These are phyloP conservation scores for Xylaria sp. DNA, from an alignment of 2,329 filamentous ascomycete species.

Conservation along the genomic window DNA sequence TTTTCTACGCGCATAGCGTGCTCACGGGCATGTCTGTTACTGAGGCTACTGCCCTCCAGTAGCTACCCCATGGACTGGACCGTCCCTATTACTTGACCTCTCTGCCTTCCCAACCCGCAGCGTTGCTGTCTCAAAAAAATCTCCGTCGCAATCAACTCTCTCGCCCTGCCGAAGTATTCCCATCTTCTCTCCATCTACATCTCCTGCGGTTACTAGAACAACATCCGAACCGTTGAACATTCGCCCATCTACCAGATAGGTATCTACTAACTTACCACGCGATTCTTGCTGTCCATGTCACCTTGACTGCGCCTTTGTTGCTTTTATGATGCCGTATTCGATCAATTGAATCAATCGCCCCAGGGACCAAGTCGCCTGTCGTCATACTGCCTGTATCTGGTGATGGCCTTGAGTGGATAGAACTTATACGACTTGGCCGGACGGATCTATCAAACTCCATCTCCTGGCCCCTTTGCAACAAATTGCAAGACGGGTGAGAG, in stretches of 20 bases:
- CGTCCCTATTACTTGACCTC: not conserved
- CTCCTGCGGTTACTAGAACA: slow-evolving; percentile 3
- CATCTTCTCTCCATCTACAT: slow-evolving; percentile 6
- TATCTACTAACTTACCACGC: slow-evolving; percentile 1
- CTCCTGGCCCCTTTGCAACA: slow-evolving; percentile 3
- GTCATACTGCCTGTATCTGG: not conserved
- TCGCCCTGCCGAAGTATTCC: slow-evolving; percentile 11
- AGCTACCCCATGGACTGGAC: no score
- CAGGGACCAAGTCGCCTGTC: slow-evolving; percentile 1
- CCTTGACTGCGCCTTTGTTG: not conserved
- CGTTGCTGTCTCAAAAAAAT: not conserved
- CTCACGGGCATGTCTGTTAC: no score
- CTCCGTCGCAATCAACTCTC: slow-evolving; percentile 10
- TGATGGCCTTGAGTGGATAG: slow-evolving; percentile 16
- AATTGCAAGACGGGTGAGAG: not conserved
- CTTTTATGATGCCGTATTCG: slow-evolving; percentile 2
- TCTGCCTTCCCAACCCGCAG: not conserved
- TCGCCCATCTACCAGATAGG: not conserved
- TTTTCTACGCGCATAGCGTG: no score
- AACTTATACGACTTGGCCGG: slow-evolving; percentile 7
- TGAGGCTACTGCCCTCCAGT: no score
- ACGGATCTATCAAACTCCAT: slow-evolving; percentile 4
- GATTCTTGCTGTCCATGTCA: not conserved
- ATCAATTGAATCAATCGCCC: slow-evolving; percentile 16
- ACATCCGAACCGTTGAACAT: not conserved